Conservation (phyloP, 306 rosid species). For the Quercus wislizeni region DNA sequence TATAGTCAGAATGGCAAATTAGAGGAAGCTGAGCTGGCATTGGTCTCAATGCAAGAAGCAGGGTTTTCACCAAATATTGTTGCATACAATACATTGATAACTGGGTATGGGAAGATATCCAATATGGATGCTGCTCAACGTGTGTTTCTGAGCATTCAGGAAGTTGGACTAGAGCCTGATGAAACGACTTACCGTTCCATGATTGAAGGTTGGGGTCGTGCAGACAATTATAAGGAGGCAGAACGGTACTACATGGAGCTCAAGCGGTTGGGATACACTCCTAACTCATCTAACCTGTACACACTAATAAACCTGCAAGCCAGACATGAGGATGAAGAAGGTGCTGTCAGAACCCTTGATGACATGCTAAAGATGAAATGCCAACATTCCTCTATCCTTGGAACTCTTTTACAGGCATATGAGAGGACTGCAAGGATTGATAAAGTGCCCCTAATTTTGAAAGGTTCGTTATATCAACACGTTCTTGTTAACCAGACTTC, state of each 20-base stretch:
- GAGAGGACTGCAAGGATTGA: slow-evolving; percentile 68
- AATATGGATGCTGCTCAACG: slow-evolving; percentile 72
- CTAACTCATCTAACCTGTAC: slow-evolving; percentile 74
- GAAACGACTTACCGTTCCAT: slow-evolving; percentile 85
- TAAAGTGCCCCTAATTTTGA: slow-evolving; percentile 58
- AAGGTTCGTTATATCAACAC: slow-evolving; percentile 56
- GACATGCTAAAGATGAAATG: slow-evolving; percentile 77
- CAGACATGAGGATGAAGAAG: slow-evolving; percentile 61
- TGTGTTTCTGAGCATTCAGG: slow-evolving; percentile 43
- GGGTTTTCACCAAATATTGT: slow-evolving; percentile 63
- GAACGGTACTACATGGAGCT: slow-evolving; percentile 54
- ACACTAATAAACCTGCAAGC: slow-evolving; percentile 77
- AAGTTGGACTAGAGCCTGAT: slow-evolving; percentile 60
- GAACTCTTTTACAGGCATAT: slow-evolving; percentile 64
- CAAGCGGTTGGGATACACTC: slow-evolving; percentile 55
- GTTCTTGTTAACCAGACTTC: slow-evolving; percentile 69
- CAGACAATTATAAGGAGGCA: slow-evolving; percentile 53
- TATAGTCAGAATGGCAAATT: slow-evolving; percentile 85
- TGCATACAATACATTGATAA: slow-evolving; percentile 81
- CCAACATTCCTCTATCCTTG: slow-evolving; percentile 63
- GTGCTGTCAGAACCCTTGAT: slow-evolving; percentile 50
- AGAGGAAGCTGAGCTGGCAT: slow-evolving; percentile 57
- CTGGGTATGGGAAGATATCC: slow-evolving; percentile 85
- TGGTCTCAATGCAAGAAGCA: slow-evolving; percentile 49
- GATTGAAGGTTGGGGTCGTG: slow-evolving; percentile 99